Base-by-base conservation (phyloP, 768 basidiomycete genomes). In the Pulveroboletus sp. region DNA sequence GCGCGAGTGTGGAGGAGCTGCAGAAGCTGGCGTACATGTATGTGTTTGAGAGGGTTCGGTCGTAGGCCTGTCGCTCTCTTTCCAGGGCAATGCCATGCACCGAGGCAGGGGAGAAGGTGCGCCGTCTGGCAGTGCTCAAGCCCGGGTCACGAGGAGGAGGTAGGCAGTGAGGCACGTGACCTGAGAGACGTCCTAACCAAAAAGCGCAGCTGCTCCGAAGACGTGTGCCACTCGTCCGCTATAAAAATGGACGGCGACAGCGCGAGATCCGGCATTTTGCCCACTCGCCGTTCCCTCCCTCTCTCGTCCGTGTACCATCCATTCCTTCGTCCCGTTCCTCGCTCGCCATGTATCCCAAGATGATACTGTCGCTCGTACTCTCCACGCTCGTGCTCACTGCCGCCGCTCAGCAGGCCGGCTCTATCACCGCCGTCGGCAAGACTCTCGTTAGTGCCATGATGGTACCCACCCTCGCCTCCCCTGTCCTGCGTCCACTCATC, bases 11-110 rank as follows among this genome's bases (percentile, higher is more conserved):
- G 27, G 76, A 68, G n/a, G 81, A 82, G 49, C 70, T 97, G 73
- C 87, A 88, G 71, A 76, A 77, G 66, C 64, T 93, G 64, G 95
- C 93, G 36, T 97, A 99, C 75, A 70, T 99, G 75, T 99, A 95
- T 69, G 73, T 98, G 18, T 97, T 93, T 63, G 90, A 93, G 74
- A 7, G 35, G 35, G 11, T n/a, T 36, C 33, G 2, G 13, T 35
- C 8, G 15, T 35, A 31, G 9, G 21, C 21, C 21, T 21, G 21
- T 21, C 21, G 21, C 21, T 21, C 21, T 21, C 21, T 21, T 21
- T 21, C 21, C 21, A 4, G 2, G 4, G 21, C 21, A 21, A 21
- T 21, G 21, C 4, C 21, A 21, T 21, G 21, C 21, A 21, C 21
- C 4, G 21, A 21, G 21, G 21, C 21, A 21, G 21, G 21, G 21